These are phyloP conservation scores for Graphilbum ipis-grandicollis DNA, from an alignment of 2,329 filamentous ascomycete species.

Conservation along the genomic window DNA sequence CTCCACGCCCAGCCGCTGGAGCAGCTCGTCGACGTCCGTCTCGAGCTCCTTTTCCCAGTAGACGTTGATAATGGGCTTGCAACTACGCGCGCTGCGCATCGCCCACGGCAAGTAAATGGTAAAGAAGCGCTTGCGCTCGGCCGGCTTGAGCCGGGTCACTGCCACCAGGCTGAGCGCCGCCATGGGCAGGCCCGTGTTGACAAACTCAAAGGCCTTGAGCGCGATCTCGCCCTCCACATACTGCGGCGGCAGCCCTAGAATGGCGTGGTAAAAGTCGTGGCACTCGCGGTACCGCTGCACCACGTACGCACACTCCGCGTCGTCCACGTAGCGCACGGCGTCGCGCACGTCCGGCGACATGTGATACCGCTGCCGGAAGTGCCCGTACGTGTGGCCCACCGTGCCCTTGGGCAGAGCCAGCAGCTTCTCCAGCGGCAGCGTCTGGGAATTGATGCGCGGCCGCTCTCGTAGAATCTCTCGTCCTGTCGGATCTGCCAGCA, in stretches of 20 bases:
- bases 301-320: conserved; percentile 91
- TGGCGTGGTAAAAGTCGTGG: conserved; percentile 93
- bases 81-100: conserved; percentile 57
- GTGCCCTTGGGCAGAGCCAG: conserved; percentile 54
- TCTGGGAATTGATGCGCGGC: conserved; percentile 70
- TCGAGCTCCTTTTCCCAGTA: conserved; percentile 95
- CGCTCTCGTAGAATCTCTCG: conserved; percentile 81
- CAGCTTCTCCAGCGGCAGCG: conserved; percentile 47
- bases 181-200: conserved; percentile 90
- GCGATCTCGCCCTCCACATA: conserved; percentile 93
- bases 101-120: conserved; percentile 79
- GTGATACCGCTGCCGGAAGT: conserved; percentile 86
- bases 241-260: conserved; percentile 79
- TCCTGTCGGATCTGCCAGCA: conserved; percentile 71
- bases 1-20: conserved; percentile 65
- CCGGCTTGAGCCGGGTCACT: conserved; percentile 69
- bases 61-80: conserved; percentile 77
- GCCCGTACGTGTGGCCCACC: conserved; percentile 67
- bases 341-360: conserved; percentile 82
- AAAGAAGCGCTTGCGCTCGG: conserved; percentile 61
- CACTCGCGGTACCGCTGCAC: conserved; percentile 97
- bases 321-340: conserved; percentile 75
- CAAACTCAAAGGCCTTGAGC: conserved; percentile 95
- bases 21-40: conserved; percentile 61
- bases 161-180: conserved; percentile 74